Evolutionary conservation across 352 stramenopile species (phyloP).

Genomic region (Phytophthora cryptogea): DNA sequence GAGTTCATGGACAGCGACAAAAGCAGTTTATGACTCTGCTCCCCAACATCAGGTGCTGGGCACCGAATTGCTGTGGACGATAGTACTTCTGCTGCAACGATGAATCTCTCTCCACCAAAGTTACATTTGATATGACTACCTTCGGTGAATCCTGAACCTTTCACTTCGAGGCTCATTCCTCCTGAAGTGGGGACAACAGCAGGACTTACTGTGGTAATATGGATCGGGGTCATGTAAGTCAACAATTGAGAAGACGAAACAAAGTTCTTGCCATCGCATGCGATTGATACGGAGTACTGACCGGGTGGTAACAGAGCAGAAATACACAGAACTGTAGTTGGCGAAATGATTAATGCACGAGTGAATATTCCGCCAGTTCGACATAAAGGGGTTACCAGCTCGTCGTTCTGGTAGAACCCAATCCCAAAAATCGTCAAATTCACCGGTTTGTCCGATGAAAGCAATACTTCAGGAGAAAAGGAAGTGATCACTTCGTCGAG

Average conservation of each 20-base stretch:
- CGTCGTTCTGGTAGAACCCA: slow-evolving; percentile 31
- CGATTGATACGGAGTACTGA: slow-evolving; percentile 34
- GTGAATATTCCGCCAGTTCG: slow-evolving; percentile 25
- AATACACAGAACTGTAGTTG: slow-evolving; percentile 27
- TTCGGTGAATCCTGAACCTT: slow-evolving; percentile 27
- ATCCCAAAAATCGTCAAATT: slow-evolving; percentile 26
- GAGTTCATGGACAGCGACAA: slow-evolving; percentile 21
- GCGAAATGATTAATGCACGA: slow-evolving; percentile 28
- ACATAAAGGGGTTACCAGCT: slow-evolving; percentile 24
- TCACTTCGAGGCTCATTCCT: slow-evolving; percentile 28
- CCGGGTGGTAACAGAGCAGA: slow-evolving; percentile 17
- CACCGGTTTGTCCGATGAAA: slow-evolving; percentile 4
- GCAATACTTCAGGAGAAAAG: slow-evolving; percentile 14
- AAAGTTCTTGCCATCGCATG: slow-evolving; percentile 47
- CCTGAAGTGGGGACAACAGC: slow-evolving; percentile 20
- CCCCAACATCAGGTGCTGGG: slow-evolving; percentile 16
- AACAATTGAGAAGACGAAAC: slow-evolving; percentile 21
- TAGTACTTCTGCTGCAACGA: slow-evolving; percentile 13
- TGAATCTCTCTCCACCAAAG: slow-evolving; percentile 30
- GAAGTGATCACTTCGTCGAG: slow-evolving; percentile 37
- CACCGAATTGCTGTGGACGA: slow-evolving; percentile 26
- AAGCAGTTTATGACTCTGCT: slow-evolving; percentile 22
- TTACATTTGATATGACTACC: slow-evolving; percentile 18
- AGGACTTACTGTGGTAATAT: slow-evolving; percentile 31
- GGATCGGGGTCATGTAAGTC: slow-evolving; percentile 18